Percentiles rank a stretch among this genome's conserved stretches.
These are phyloP conservation scores for Irpex rosettiformis DNA, from an alignment of 1,284 basidiomycete genomes.

Conservation along the genomic window DNA sequence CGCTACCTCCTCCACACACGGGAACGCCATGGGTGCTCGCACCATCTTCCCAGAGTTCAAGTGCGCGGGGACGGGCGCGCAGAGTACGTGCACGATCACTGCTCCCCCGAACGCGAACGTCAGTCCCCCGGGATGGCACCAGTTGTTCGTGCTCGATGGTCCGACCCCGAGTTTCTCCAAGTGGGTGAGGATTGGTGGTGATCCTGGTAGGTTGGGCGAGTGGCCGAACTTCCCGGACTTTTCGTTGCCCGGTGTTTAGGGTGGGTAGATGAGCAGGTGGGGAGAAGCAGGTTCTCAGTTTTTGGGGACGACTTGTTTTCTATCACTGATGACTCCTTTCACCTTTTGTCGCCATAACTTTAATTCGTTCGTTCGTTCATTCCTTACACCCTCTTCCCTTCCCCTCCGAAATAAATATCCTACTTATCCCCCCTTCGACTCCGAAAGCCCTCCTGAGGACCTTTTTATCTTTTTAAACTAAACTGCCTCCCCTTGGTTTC, in stretches of 20 bases:
- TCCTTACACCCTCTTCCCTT: too few relatives aligned
- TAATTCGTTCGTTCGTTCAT: too few relatives aligned
- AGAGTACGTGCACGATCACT: slow-evolving; percentile 53
- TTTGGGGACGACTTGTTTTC: too few relatives aligned
- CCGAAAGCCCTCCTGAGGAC: too few relatives aligned
- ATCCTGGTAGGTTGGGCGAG: slow-evolving; percentile 60
- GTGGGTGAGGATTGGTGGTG: slow-evolving; percentile 75
- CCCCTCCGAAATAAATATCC: too few relatives aligned
- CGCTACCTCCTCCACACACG: slow-evolving; percentile 73
- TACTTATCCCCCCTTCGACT: too few relatives aligned
- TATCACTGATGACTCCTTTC: too few relatives aligned
- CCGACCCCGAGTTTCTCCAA: slow-evolving; percentile 67
- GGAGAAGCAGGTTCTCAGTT: too few relatives aligned
- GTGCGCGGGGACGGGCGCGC: slow-evolving; percentile 44
- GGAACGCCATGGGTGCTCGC: slow-evolving; percentile 70
- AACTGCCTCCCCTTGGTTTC: too few relatives aligned
- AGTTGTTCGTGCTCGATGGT: slow-evolving; percentile 69
- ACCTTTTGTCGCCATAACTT: too few relatives aligned
- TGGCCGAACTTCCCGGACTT: slow-evolving; percentile 69
- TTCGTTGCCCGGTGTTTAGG: slow-evolving; percentile 49
- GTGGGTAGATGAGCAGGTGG: too few relatives aligned
- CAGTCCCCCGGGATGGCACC: slow-evolving; percentile 75
- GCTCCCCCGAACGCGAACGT: slow-evolving; percentile 67
- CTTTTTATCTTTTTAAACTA: too few relatives aligned
- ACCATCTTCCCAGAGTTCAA: slow-evolving; percentile 67